Evolutionary conservation across 169 alveolate genomes (phyloP).

Genomic region (Babesia bigemina): DNA sequence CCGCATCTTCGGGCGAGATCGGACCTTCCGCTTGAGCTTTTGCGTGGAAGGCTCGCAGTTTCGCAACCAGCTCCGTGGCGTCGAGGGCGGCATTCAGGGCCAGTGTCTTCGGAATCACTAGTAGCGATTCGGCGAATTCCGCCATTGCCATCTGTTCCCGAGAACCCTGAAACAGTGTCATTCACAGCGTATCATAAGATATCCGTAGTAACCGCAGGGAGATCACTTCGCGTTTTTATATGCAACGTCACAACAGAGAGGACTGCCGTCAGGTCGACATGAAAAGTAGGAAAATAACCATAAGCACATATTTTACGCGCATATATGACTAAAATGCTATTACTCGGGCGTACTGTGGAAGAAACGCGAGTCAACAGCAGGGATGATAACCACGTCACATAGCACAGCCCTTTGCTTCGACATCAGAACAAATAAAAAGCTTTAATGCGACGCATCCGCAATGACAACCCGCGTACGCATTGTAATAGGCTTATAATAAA

Average conservation of each 20-base stretch:
- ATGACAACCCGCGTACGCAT: too few relatives aligned
- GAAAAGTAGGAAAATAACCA: background rate
- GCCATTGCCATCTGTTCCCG: constrained; percentile 98
- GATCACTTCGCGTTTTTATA: too few relatives aligned
- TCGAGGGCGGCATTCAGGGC: constrained; percentile 99
- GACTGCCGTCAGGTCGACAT: too few relatives aligned
- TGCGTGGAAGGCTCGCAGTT: constrained; percentile 91
- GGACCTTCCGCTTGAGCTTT: constrained; percentile 81
- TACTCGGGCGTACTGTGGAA: too few relatives aligned
- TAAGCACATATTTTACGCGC: too few relatives aligned
- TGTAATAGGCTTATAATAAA: too few relatives aligned
- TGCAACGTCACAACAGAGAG: too few relatives aligned
- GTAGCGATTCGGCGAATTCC: constrained; percentile 97
- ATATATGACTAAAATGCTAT: too few relatives aligned
- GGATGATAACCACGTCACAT: background rate
- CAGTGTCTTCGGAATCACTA: constrained; percentile 97
- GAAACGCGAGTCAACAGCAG: background rate
- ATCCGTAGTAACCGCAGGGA: too few relatives aligned
- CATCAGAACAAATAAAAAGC: too few relatives aligned
- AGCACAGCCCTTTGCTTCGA: too few relatives aligned
- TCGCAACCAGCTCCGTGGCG: constrained; percentile 92
- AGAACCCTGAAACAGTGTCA: constrained; percentile 79
- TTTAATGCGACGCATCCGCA: too few relatives aligned
- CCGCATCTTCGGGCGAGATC: constrained; percentile 44
- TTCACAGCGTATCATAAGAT: background rate